These are phyloP conservation scores for Yamadazyma nakazawae DNA, from an alignment of 805 yeast genomes.

Conservation along the genomic window DNA sequence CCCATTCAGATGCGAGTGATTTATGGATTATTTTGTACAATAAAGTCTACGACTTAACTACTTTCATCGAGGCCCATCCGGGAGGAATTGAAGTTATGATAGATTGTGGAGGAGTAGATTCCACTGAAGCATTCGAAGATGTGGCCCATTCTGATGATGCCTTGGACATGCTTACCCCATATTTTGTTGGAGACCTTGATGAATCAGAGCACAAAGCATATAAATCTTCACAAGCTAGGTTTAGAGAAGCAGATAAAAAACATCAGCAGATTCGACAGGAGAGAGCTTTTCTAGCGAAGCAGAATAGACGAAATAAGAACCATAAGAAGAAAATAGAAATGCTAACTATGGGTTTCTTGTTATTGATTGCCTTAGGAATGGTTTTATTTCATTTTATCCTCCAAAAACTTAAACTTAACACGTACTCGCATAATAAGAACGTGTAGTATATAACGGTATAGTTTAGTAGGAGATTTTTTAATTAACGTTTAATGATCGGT, in stretches of 20 bases:
- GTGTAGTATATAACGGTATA: not conserved
- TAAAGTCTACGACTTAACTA: constrained; percentile 72
- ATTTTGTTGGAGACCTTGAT: constrained; percentile 26
- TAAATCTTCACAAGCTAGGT: constrained; percentile 10
- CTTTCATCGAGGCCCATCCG: constrained; percentile 77
- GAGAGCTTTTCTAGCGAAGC: constrained; percentile 6
- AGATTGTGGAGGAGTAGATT: constrained; percentile 77
- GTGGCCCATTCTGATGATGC: constrained; percentile 38
- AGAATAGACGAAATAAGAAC: constrained; percentile 7
- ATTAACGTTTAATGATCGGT: no score
- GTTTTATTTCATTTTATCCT: constrained; percentile 10
- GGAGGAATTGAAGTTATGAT: constrained; percentile 69
- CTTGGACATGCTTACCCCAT: constrained; percentile 27
- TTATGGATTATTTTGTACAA: constrained; percentile 84
- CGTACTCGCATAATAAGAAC: not conserved
- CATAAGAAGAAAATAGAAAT: constrained; percentile 7
- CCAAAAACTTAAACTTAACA: constrained; percentile 7
- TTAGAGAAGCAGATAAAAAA: constrained; percentile 12
- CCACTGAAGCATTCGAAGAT: constrained; percentile 63
- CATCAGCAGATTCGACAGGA: constrained; percentile 4
- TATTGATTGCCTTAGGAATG: constrained; percentile 10
- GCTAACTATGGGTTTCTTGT: constrained; percentile 10
- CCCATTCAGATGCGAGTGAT: constrained; percentile 72
- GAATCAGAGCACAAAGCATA: constrained; percentile 17
- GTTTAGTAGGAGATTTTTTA: not conserved